phyloP scores from a whole-genome alignment of 2,329 filamentous ascomycete species.

The Meredithiella fracta region DNA sequence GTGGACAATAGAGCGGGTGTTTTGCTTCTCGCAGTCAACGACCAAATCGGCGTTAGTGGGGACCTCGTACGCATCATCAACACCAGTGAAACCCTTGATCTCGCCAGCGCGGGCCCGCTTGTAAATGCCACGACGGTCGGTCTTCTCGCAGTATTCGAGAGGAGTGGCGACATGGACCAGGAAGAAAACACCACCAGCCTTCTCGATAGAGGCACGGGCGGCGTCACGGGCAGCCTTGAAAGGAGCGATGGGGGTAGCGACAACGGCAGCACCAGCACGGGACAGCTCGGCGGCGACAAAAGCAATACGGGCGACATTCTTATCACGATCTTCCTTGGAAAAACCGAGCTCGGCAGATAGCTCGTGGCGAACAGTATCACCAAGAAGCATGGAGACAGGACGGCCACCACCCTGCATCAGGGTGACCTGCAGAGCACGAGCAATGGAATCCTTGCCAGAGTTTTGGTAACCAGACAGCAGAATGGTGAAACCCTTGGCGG shows the following conservation, averaged over 20 bases:
- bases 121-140: constrained; percentile 85
- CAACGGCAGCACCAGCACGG: constrained; percentile 80
- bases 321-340: constrained; percentile 78
- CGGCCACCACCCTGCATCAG: constrained; percentile 96
- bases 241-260: constrained; percentile 89
- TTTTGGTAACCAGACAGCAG: constrained; percentile 97
- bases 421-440: constrained; percentile 86
- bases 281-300: constrained; percentile 94
- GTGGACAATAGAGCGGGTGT: constrained; percentile 83
- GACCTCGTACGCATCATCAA: constrained; percentile 89
- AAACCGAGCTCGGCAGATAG: constrained; percentile 92
- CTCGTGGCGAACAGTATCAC: constrained; percentile 87
- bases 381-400: constrained; percentile 82
- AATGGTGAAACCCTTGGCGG: constrained; percentile 89
- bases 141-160: constrained; percentile 86
- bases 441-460: constrained; percentile 92
- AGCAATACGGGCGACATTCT: constrained; percentile 88
- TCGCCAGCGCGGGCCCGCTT: constrained; percentile 66
- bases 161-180: constrained; percentile 88
- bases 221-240: constrained; percentile 63
- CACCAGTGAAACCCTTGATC: constrained; percentile 96
- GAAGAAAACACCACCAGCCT: constrained; percentile 71
- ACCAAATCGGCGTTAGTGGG: constrained; percentile 68
- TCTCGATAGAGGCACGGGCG: constrained; percentile 72
- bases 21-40: constrained; percentile 73